These are phyloP conservation scores for Coix lacrymajobi DNA, from an alignment of 176 grass and related monocot genomes.

Conservation along the genomic window DNA sequence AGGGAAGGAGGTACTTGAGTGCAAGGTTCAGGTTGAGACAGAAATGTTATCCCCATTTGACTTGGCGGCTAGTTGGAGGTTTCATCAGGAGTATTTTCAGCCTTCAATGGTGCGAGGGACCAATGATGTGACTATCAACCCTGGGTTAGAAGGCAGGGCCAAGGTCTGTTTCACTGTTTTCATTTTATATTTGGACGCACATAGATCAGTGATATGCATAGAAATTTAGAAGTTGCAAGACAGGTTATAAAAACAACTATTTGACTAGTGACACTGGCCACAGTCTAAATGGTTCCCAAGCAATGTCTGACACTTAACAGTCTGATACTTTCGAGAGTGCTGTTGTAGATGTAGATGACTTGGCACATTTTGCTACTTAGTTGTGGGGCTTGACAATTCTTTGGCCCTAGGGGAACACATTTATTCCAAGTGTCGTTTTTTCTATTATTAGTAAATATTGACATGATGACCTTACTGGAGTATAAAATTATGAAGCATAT, in stretches of 20 bases:
- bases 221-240: background rate
- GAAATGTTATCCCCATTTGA: constrained; percentile 84
- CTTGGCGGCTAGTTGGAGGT: constrained; percentile 86
- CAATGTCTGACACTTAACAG: background rate
- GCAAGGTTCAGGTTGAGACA: constrained; percentile 53
- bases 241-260: background rate
- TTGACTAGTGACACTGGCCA: background rate
- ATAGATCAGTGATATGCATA: background rate
- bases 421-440: background rate
- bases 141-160: constrained; percentile 31
- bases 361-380: background rate
- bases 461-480: background rate
- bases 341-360: constrained; percentile 6
- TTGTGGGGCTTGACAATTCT: background rate
- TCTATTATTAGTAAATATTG: background rate
- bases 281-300: background rate
- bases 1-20: constrained; percentile 54
- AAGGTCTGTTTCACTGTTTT: constrained; percentile 49
- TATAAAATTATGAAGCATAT: background rate
- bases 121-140: constrained; percentile 60
- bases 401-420: background rate
- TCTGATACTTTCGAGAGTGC: background rate
- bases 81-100: constrained; percentile 72
- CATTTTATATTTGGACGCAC: background rate
- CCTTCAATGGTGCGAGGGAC: constrained; percentile 63